Evolutionary conservation across 139 green algal species (phyloP).

Genomic region (Chlorella sorokiniana): DNA sequence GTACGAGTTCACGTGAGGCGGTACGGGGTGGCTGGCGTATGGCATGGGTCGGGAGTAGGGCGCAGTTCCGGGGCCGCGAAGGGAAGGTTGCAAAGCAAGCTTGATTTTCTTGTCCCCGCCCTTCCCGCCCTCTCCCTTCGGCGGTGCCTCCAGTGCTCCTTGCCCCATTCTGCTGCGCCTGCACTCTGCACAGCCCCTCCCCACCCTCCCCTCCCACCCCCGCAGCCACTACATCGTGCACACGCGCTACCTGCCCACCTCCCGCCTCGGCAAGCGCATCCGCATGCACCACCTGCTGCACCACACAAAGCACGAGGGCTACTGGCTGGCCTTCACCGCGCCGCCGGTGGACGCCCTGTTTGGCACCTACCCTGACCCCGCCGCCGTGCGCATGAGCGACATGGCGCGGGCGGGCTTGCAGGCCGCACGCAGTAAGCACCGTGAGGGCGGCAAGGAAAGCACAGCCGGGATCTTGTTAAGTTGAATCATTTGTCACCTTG

Average conservation of each 20-base stretch:
- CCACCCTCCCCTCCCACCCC: background rate
- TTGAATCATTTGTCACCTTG: too few species aligned
- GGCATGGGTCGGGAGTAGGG: background rate
- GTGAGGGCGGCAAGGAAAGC: too few species aligned
- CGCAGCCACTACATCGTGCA: conserved; percentile 23
- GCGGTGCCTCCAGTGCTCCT: too few species aligned
- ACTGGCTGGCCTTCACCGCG: conserved; percentile 24
- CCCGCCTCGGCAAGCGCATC: background rate
- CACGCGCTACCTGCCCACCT: conserved; percentile 14
- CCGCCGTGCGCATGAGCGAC: conserved; percentile 18
- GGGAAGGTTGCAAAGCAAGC: too few species aligned
- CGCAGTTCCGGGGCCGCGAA: too few species aligned
- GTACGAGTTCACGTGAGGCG: conserved; percentile 7
- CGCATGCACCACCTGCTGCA: conserved; percentile 34
- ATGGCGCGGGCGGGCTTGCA: conserved; percentile 1
- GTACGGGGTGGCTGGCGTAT: background rate
- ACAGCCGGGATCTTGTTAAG: too few species aligned
- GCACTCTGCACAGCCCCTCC: background rate
- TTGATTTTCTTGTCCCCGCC: too few species aligned
- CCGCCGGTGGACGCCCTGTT: conserved; percentile 18
- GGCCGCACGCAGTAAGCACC: background rate
- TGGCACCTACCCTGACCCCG: conserved; percentile 10
- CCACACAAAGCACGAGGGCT: conserved; percentile 16
- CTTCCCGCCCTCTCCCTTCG: too few species aligned
- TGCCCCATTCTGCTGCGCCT: too few species aligned